Base-by-base conservation (phyloP, 2,329 filamentous ascomycete genomes). In the Aciculosporium take region DNA sequence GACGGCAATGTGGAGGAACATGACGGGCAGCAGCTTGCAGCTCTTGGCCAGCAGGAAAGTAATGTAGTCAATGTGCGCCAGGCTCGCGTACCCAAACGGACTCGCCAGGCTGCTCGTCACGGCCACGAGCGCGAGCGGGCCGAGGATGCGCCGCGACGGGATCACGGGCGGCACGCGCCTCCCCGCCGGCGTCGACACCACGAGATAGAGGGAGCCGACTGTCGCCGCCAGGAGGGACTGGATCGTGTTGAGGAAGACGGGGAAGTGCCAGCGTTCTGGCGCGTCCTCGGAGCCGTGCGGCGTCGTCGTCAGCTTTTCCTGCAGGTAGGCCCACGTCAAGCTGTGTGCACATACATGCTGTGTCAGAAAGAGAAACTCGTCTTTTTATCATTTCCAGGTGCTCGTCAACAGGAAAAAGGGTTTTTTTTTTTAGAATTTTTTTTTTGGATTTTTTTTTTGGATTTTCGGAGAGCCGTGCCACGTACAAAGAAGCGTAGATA, bases 11-110 rank as follows among this genome's bases (percentile, higher is more conserved):
- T 98, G 89, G 31, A 98, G 73, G 55, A 91, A 80, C 91, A 98
- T 96, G 56, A 98, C 91, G 3, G 91, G 91, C n/a, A 98, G 78
- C 17, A 98, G 74, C 68, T 98, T 98, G 80, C 91, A 98, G 53
- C 82, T 88, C 66, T 98, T 96, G 52, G 91, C 89, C 32, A 98
- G 81, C 51, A 95, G 84, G 65, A 94, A 96, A 24, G 91, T 95
- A 56, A 96, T 85, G 65, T 96, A 96, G 73, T 96, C 91, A 63
- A 96, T 87, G 61, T 96, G 87, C 29, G 82, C 79, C 39, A 96
- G 78, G 45, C 79, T 83, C 38, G 91, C 88, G 64, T 96, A 96
- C 51, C 89, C 91, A 56, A 95, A 95, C 3, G 89, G 89, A n/a
- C 82, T 87, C 30, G 89, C 87, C 40, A 96, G 81, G 4, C 85